Base-by-base conservation (phyloP, 108 stramenopile genomes). In the Stephanodiscus triporus region DNA sequence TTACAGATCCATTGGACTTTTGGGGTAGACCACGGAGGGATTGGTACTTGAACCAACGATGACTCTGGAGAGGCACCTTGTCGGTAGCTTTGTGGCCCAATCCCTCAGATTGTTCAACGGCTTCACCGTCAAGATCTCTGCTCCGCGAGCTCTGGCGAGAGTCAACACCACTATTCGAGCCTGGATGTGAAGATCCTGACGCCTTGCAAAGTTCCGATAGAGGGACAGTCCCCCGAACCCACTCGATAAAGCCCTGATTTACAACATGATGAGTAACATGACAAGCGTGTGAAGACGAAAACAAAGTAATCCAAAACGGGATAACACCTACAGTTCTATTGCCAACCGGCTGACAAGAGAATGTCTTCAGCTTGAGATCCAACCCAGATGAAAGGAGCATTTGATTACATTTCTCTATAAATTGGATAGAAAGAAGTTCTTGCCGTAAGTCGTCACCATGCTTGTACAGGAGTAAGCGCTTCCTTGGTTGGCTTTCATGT, bases 381-480 rank as follows among this genome's bases (percentile, higher is more conserved):
- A 95, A 87, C 10, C 94, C 94, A 22, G 89, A 90, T 32, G 88
- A 82, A 45, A 84, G 81, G 24, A 95, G 60, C 37, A 95, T 85
- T 61, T 62, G 47, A 73, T 89, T 87, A 59, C 94, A 95, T 43
- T 80, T 66, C 55, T 85, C 88, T 59, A 95, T 73, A 66, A 95
- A 91, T 64, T 95, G 86, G 27, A 93, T 87, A 0, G 91, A 89
- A 76, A 93, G 88, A 66, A 91, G 82, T 57, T 95, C 94, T 62
- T 95, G 94, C 11, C 91, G 83, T 24, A 95, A 49, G 76, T 95
- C 94, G 55, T 95, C 94, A 47, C 89, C 89, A 63, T 95, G 94
- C 63, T 95, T 95, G 81, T 92, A 95, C 22, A 95, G 75, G 6
- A 95, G 87, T 62, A 87, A 79, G 13, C 91, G 83, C 75, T 86